Evolutionary conservation across 805 yeast genomes (phyloP), one percentile per base, ranked within the genome.

Genomic region (Zygotorulaspora danielsina): DNA sequence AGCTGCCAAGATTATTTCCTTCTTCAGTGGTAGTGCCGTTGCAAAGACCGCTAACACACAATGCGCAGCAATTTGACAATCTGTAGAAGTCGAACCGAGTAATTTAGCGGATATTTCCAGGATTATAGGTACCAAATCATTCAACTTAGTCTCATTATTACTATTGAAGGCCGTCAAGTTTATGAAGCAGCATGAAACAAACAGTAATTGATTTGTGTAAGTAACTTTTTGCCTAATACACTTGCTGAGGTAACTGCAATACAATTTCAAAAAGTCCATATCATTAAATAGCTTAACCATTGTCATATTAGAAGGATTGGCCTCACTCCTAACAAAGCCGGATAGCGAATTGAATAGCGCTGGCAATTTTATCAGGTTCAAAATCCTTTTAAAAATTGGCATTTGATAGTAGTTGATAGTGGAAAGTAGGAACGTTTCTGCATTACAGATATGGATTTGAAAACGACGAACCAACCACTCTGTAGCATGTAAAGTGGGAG

Each of bases 401-500:
- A 76, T 70, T 50, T 73, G 76, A 63, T 81, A 86, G 64, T 83
- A 86, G n/a, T 96, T 94, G 50, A 93, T 69, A 1, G 84, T 73
- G 2, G 89, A 71, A 41, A 90, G 63, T 32, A 93, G 57, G 21
- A 93, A 57, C 39, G 70, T 59, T 60, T 90, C 97, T 0, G 88
- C 67, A 54, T 84, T 87, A 54, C 83, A 81, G 34, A 84, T 70
- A 58, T 93, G 89, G 49, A 87, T 78, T 56, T 87, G 81, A 67
- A 80, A 93, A 52, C 97, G 75, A 66, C 98, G 81, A 13, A 93
- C 81, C 17, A 89, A 76, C 98, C 98, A 93, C 67, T 93, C 98
- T 9, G 87, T 70, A 4, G 96, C 90, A 51, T 81, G 80, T 35
- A 86, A 55, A 2, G 96, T 74, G 17, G 94, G 85, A 16, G 79